A percentile compares a stretch with the other conserved stretches of the same genome.
Evolutionary conservation across 2,329 filamentous ascomycete species (phyloP).

Genomic region (Penicillium sp.): DNA sequence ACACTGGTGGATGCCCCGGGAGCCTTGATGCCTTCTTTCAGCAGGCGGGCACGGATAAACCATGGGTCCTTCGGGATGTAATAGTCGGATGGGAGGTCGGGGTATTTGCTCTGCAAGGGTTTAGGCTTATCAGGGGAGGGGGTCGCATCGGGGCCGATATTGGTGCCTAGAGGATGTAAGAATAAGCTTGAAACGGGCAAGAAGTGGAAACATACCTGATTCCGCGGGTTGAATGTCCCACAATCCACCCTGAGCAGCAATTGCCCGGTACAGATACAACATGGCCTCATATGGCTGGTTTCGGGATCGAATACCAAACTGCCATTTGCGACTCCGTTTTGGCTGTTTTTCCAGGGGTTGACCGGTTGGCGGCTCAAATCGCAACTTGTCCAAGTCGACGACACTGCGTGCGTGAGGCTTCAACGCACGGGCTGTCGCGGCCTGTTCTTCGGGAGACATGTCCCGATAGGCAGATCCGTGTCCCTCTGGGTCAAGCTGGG

Average conservation of each 20-base stretch:
- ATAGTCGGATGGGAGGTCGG: slow-evolving; percentile 58
- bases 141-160: slow-evolving; percentile 37
- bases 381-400: slow-evolving; percentile 62
- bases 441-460: slow-evolving; percentile 65
- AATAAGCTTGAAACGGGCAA: not conserved
- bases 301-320: slow-evolving; percentile 92
- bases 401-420: slow-evolving; percentile 79
- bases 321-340: slow-evolving; percentile 81
- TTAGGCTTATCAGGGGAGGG: slow-evolving; percentile 35
- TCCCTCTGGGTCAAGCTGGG: slow-evolving; percentile 20
- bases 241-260: slow-evolving; percentile 81
- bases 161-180: slow-evolving; percentile 27
- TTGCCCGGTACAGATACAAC: slow-evolving; percentile 88
- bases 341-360: slow-evolving; percentile 45
- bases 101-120: slow-evolving; percentile 45
- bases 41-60: slow-evolving; percentile 88
- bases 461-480: slow-evolving; percentile 23
- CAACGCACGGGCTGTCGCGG: slow-evolving; percentile 73
- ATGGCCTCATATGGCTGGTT: slow-evolving; percentile 94
- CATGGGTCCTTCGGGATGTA: slow-evolving; percentile 89
- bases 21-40: slow-evolving; percentile 70
- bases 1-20: slow-evolving; percentile 43
- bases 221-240: slow-evolving; percentile 64
- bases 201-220: slow-evolving; percentile 28
- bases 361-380: slow-evolving; percentile 55